Conservation (phyloP, 176 grass and related monocot genomes). For the Aegilops speltoides region DNA sequence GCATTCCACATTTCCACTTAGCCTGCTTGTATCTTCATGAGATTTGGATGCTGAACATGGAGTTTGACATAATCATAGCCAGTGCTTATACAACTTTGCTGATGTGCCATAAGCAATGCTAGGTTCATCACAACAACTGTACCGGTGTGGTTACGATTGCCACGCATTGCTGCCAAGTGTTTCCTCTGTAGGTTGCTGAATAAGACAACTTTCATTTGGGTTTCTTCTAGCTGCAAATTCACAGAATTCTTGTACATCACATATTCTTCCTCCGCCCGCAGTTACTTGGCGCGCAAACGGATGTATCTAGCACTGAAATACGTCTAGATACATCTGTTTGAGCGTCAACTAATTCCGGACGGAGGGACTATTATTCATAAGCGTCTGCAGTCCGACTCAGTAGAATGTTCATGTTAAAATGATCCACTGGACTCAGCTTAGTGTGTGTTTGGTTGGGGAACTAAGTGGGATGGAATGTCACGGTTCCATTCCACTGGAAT, state of each 20-base stretch:
- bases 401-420: not conserved
- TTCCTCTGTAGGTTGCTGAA: not conserved
- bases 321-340: no score
- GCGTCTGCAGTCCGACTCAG: not conserved
- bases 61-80: not conserved
- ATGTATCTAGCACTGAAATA: no score
- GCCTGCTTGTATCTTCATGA: not conserved
- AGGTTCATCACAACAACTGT: not conserved
- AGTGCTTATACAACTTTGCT: not conserved
- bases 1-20: not conserved
- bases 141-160: not conserved
- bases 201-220: not conserved
- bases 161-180: not conserved
- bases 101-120: not conserved
- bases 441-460: not conserved
- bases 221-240: constrained; percentile 17
- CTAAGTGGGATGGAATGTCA: no score
- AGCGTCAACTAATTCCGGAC: no score
- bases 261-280: not conserved
- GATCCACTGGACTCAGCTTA: not conserved
- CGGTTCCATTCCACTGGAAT: no score
- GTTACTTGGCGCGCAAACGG: no score
- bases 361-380: not conserved
- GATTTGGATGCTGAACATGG: not conserved
- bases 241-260: not conserved